Base-by-base conservation (phyloP, 2,329 filamentous ascomycete species). In the Chaetomiaceae sp. region DNA sequence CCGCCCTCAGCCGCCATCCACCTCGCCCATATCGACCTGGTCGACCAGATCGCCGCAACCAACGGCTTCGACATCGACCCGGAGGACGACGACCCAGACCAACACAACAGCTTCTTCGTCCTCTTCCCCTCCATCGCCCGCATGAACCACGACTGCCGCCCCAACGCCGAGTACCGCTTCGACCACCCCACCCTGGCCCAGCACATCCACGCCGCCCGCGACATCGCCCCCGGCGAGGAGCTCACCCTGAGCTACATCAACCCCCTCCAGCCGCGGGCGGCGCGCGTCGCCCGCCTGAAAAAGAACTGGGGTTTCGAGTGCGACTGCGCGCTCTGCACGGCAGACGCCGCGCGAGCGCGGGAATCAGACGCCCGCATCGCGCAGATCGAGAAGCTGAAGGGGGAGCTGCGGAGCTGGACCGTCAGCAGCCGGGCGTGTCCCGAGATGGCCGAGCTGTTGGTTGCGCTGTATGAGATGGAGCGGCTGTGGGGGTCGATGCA, bases 61-160 rank as follows among this genome's bases (percentile, higher is more conserved):
- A 72, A 71, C 53, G 63, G 66, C 9, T 72, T 72, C 40, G 69
- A 72, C 44, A 66, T 72, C 25, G 64, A 66, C 31, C 50, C 63
- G 10, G 55, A 54, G 19, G 63, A 60, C n/a, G 61, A 65, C 44
- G 60, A 61, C 42, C 56, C 58, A 2, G 60, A 65, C 21, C 57
- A 61, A 19, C 51, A 60, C 27, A 54, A 67, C 30, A 60, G 61
- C 21, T 67, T 69, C 48, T 70, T 66, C 51, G 63, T 65, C 46
- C 63, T 70, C n/a, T 72, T 72, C 46, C 66, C 70, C 5, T 64
- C 68, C 48, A 68, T 71, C 51, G 70, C 71, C 19, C 63, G 70
- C 23, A 61, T 73, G 56, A 74, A 74, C 61, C 72, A 74, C 58
- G 70, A 73, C 60, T 74, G 72, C 55, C 67, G 71, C 1, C 68